phyloP scores from a whole-genome alignment of 768 basidiomycete genomes.

The Macrolepiota dolichaula region DNA sequence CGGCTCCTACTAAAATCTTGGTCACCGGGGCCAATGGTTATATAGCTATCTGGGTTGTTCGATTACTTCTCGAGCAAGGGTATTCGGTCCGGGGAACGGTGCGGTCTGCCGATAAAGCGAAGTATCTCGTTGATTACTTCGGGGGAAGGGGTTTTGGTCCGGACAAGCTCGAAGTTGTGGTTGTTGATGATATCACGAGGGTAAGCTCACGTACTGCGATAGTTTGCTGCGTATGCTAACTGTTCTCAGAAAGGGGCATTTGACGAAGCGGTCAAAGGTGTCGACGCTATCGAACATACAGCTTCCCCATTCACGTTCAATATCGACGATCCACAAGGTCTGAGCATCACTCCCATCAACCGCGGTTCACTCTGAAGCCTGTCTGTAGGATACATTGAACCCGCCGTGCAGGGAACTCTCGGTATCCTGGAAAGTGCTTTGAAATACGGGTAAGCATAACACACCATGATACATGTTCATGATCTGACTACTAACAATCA shows the following conservation, averaged over 20 bases:
- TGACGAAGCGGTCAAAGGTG: conserved; percentile 73
- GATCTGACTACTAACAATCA: conserved; percentile 4
- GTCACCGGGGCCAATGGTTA: conserved; percentile 61
- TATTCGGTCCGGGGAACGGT: conserved; percentile 67
- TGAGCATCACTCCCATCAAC: not conserved
- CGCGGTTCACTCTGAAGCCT: not conserved
- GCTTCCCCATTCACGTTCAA: conserved; percentile 59
- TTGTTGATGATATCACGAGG: conserved; percentile 65
- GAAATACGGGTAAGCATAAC: conserved; percentile 42
- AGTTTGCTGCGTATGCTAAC: not conserved
- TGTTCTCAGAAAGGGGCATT: conserved; percentile 63
- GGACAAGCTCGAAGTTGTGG: conserved; percentile 58
- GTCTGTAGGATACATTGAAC: conserved; percentile 59
- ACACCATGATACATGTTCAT: not conserved
- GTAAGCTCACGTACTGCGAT: conserved; percentile 14
- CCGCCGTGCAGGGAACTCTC: conserved; percentile 71
- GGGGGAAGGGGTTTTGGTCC: conserved; percentile 44
- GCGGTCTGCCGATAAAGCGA: conserved; percentile 56
- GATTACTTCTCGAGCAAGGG: conserved; percentile 53
- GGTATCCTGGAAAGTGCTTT: conserved; percentile 57
- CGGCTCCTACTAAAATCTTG: conserved; percentile 34
- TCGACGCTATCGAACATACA: conserved; percentile 69
- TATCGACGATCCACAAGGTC: conserved; percentile 39
- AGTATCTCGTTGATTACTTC: conserved; percentile 53
- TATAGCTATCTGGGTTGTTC: conserved; percentile 57